Percentiles rank a stretch among this genome's conserved stretches.
These are phyloP conservation scores for Tetrapisispora taiwanensis DNA, from an alignment of 805 yeast species.

Conservation along the genomic window DNA sequence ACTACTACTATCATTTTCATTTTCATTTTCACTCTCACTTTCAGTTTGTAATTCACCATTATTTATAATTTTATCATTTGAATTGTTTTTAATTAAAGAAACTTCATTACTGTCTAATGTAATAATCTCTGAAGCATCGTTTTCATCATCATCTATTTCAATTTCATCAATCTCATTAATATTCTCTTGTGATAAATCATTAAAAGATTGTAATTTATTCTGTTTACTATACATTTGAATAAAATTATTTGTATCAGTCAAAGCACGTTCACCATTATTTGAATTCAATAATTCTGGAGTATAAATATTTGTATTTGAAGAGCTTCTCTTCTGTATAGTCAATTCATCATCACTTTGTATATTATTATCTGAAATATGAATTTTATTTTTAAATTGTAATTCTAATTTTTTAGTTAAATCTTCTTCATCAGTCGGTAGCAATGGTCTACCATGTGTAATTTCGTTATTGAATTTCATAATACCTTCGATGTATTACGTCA, in stretches of 20 bases:
- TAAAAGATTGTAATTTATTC: not conserved
- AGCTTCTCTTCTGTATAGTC: slow-evolving; percentile 8
- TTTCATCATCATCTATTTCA: not conserved
- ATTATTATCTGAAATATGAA: not conserved
- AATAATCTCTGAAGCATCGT: slow-evolving; percentile 4
- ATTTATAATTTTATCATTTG: not conserved
- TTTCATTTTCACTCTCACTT: not conserved
- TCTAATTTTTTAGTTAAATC: slow-evolving; percentile 10
- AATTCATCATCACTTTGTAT: not conserved
- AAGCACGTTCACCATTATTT: slow-evolving; percentile 16
- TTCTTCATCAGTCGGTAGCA: slow-evolving; percentile 24
- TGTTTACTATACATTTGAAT: slow-evolving; percentile 12
- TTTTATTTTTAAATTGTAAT: slow-evolving; percentile 1
- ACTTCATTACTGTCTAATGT: slow-evolving; percentile 7
- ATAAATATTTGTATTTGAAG: slow-evolving; percentile 18
- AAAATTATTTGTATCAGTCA: slow-evolving; percentile 27
- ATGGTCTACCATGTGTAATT: slow-evolving; percentile 12
- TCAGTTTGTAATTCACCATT: not conserved
- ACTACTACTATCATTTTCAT: not conserved
- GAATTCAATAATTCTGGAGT: slow-evolving; percentile 7
- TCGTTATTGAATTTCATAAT: not conserved
- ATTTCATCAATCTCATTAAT: not conserved
- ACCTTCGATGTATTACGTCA: not conserved
- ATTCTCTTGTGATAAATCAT: not conserved
- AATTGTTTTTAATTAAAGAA: not conserved